Conservation (phyloP, 352 stramenopile genomes). For the Phytopythium sindhum region DNA sequence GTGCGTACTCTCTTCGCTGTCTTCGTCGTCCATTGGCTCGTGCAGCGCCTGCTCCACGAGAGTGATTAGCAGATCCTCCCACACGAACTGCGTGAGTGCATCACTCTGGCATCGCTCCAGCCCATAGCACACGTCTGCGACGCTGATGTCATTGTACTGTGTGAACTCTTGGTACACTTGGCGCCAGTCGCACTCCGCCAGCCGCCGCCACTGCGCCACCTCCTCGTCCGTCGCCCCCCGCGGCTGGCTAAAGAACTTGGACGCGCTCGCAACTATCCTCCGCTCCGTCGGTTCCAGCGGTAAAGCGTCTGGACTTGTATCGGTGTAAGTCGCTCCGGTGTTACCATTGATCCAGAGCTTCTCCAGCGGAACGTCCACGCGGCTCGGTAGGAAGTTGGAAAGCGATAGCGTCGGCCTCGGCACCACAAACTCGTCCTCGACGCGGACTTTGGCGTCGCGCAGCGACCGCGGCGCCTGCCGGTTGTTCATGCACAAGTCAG, state of each 20-base stretch:
- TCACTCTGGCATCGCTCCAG: slow-evolving; percentile 42
- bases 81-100: slow-evolving; percentile 43
- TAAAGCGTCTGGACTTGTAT: slow-evolving; percentile 1
- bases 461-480: slow-evolving; percentile 18
- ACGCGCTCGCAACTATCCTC: slow-evolving; percentile 16
- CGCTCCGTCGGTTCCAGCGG: not conserved
- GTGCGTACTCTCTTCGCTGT: not conserved
- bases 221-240: slow-evolving; percentile 19
- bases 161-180: slow-evolving; percentile 15
- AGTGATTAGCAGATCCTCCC: slow-evolving; percentile 38
- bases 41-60: slow-evolving; percentile 16
- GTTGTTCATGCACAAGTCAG: not conserved
- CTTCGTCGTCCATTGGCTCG: not conserved
- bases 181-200: slow-evolving; percentile 47
- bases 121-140: slow-evolving; percentile 5
- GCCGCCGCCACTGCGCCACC: slow-evolving; percentile 20
- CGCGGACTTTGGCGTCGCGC: slow-evolving; percentile 14
- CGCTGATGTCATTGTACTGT: not conserved
- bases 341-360: slow-evolving; percentile 12
- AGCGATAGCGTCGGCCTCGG: slow-evolving; percentile 36
- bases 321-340: not conserved
- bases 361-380: slow-evolving; percentile 21
- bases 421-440: slow-evolving; percentile 51
- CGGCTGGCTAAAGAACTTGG: slow-evolving; percentile 24
- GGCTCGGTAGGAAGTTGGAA: slow-evolving; percentile 29